A percentile compares a stretch with the other conserved stretches of the same genome.
These are phyloP conservation scores for Suillus weaverae DNA, from an alignment of 768 basidiomycete genomes.

Conservation along the genomic window DNA sequence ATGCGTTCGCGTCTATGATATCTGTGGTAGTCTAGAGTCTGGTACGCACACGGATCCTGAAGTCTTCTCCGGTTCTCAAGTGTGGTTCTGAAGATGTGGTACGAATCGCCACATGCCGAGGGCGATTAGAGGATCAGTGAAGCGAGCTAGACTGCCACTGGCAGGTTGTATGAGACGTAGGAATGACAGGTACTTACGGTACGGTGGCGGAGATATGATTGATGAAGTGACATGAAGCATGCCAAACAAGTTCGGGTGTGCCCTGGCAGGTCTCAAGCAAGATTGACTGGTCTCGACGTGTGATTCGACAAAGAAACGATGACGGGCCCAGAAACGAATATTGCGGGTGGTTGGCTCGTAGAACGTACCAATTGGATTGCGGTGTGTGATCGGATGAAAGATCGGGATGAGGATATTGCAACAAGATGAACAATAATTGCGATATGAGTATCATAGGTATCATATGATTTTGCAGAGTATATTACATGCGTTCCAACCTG, in stretches of 20 bases:
- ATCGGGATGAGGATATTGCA: conserved; percentile 2
- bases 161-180: background rate
- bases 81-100: background rate
- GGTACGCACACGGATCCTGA: no score
- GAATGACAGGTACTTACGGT: background rate
- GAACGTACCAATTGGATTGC: background rate
- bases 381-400: conserved; percentile 4
- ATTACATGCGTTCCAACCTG: conserved; percentile 36
- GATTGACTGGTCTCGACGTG: background rate
- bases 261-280: background rate
- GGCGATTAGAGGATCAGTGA: background rate
- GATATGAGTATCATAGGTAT: conserved; percentile 28
- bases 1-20: no score
- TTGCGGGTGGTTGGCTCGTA: no score
- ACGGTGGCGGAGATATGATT: conserved; percentile 3
- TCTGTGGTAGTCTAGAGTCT: no score
- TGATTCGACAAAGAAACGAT: background rate
- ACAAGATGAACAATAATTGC: conserved; percentile 18
- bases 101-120: background rate
- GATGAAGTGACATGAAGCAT: background rate
- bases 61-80: background rate
- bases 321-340: no score
- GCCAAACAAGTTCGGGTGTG: background rate
- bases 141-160: background rate
- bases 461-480: conserved; percentile 23